A percentile compares a stretch with the other conserved stretches of the same genome.
These are phyloP conservation scores for Solanum chmielewskii DNA, from an alignment of 257 asterid genomes.

Conservation along the genomic window DNA sequence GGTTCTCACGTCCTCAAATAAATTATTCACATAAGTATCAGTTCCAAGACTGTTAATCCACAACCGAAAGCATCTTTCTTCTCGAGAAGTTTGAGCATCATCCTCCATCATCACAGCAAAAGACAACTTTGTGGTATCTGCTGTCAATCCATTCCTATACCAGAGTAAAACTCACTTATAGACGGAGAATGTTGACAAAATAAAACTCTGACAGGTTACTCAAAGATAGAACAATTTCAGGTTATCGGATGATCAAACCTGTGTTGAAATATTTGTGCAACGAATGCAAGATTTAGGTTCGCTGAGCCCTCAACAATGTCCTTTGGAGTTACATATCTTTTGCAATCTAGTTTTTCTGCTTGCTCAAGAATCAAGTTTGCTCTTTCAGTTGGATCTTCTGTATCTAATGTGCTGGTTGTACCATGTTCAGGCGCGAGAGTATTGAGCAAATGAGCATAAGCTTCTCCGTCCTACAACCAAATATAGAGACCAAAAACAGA, in stretches of 20 bases:
- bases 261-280: conserved; percentile 87
- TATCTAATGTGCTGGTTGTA: conserved; percentile 41
- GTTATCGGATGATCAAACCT: conserved; percentile 24
- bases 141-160: conserved; percentile 71
- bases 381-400: conserved; percentile 76
- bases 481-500: background rate
- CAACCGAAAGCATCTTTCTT: conserved; percentile 89
- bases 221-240: background rate
- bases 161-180: background rate
- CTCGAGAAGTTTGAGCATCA: conserved; percentile 86
- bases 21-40: conserved; percentile 53
- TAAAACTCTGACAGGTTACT: background rate
- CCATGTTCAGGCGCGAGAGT: conserved; percentile 88
- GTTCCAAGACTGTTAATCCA: conserved; percentile 97
- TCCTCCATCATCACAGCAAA: conserved; percentile 88
- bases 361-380: conserved; percentile 80
- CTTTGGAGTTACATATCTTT: conserved; percentile 67
- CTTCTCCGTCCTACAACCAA: conserved; percentile 73
- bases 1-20: conserved; percentile 76
- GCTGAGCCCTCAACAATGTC: conserved; percentile 86
- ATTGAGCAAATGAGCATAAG: conserved; percentile 82
- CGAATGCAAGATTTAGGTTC: conserved; percentile 84
- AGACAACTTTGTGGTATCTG: conserved; percentile 41
- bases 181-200: background rate
- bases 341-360: conserved; percentile 86